Percentiles rank a stretch among this genome's conserved stretches.
Evolutionary conservation across 352 stramenopile genomes (phyloP).

Genomic region (Phytophthora cryptogea): DNA sequence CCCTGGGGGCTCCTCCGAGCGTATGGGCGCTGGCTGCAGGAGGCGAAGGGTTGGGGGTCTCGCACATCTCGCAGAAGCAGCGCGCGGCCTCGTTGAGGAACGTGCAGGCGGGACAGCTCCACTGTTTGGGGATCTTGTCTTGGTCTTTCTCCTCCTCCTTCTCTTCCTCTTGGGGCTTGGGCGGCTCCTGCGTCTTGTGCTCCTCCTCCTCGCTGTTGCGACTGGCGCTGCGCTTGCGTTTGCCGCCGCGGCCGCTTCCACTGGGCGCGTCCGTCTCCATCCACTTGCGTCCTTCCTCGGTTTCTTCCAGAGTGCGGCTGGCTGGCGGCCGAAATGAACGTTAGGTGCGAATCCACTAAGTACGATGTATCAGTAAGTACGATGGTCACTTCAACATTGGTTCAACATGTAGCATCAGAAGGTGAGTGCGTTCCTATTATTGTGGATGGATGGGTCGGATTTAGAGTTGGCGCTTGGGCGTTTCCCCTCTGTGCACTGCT

Average conservation of each 20-base stretch:
- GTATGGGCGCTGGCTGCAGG: slow-evolving; percentile 5
- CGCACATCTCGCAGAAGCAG: slow-evolving; percentile 79
- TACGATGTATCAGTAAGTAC: too few relatives aligned
- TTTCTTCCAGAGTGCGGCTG: slow-evolving; percentile 7
- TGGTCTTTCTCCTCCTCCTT: slow-evolving; percentile 13
- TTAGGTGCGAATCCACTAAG: slow-evolving; percentile 14
- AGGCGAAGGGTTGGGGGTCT: slow-evolving; percentile 55
- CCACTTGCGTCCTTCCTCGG: neutral
- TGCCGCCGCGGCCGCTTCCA: slow-evolving; percentile 31
- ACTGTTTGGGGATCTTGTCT: slow-evolving; percentile 32
- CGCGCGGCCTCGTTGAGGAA: slow-evolving; percentile 69
- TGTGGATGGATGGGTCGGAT: slow-evolving; percentile 8
- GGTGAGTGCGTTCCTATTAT: neutral
- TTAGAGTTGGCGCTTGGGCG: slow-evolving; percentile 18
- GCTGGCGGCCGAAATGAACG: neutral
- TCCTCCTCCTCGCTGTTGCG: slow-evolving; percentile 22
- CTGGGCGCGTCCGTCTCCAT: slow-evolving; percentile 26
- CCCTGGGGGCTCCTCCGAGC: slow-evolving; percentile 13
- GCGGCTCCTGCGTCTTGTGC: slow-evolving; percentile 14
- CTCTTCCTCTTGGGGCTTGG: slow-evolving; percentile 1
- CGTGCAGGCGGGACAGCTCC: slow-evolving; percentile 72
- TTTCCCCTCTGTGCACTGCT: slow-evolving; percentile 11
- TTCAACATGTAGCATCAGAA: neutral
- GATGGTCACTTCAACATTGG: slow-evolving; percentile 2
- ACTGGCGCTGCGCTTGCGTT: slow-evolving; percentile 41